Conservation (phyloP, 2,329 filamentous ascomycete genomes). For the Diplodia sapinea region DNA sequence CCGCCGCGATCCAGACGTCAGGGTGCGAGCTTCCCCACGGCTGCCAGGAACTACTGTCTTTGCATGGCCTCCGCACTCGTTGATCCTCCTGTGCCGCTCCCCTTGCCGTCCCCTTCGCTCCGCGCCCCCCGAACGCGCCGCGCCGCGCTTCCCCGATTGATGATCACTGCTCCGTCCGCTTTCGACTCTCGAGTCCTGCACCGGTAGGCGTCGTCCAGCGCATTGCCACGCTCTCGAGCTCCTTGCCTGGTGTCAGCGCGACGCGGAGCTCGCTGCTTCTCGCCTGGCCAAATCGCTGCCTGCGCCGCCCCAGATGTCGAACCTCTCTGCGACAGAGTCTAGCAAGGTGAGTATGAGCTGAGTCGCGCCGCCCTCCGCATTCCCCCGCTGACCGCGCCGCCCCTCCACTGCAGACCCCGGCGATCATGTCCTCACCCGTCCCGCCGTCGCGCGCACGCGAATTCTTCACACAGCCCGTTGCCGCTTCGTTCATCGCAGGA, state of each 20-base stretch:
- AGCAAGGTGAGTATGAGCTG: slow-evolving; percentile 25
- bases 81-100: slow-evolving; percentile 21
- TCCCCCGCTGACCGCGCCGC: slow-evolving; percentile 24
- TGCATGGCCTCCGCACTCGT: slow-evolving; percentile 29
- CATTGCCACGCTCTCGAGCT: slow-evolving; percentile 14
- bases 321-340: slow-evolving; percentile 20
- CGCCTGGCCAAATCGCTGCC: neutral
- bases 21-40: slow-evolving; percentile 23
- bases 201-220: slow-evolving; percentile 14
- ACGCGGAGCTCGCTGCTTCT: slow-evolving; percentile 13
- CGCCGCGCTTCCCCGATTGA: slow-evolving; percentile 15
- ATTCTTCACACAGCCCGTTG: slow-evolving; percentile 76
- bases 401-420: slow-evolving; percentile 25
- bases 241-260: neutral
- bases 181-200: neutral
- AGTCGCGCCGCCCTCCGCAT: slow-evolving; percentile 16
- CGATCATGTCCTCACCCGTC: slow-evolving; percentile 31
- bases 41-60: slow-evolving; percentile 9
- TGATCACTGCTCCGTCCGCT: slow-evolving; percentile 12
- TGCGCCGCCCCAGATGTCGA: slow-evolving; percentile 31
- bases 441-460: slow-evolving; percentile 35
- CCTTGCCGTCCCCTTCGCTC: slow-evolving; percentile 6
- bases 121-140: neutral
- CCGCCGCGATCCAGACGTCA: slow-evolving; percentile 25
- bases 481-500: slow-evolving; percentile 91